Conservation (phyloP, 176 grass and related monocot genomes). For the Alloteropsis semialata region DNA sequence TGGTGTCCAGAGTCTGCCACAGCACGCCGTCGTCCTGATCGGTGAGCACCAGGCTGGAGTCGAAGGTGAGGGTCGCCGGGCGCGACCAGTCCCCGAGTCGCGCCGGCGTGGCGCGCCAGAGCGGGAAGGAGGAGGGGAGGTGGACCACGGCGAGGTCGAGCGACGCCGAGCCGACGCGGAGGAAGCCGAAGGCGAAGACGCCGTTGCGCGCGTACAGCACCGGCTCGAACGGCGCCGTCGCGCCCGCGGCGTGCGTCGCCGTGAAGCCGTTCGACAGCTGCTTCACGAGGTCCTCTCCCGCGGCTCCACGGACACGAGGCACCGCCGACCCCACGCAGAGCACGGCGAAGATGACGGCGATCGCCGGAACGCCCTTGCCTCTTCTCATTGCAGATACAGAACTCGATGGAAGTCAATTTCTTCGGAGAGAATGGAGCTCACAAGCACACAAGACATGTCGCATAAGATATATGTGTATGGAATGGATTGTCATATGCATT, state of each 20-base stretch:
- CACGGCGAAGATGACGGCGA: background rate
- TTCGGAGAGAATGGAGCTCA: background rate
- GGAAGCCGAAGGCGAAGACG: constrained; percentile 68
- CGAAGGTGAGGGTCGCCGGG: constrained; percentile 58
- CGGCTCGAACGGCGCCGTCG: constrained; percentile 43
- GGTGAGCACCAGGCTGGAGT: constrained; percentile 40
- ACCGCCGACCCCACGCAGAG: constrained; percentile 2
- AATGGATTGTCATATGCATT: background rate
- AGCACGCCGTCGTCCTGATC: constrained; percentile 7
- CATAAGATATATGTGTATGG: no score
- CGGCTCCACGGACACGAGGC: background rate
- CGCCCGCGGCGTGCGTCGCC: constrained; percentile 21
- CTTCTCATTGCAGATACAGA: background rate
- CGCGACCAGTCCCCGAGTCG: constrained; percentile 28
- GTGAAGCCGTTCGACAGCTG: constrained; percentile 51
- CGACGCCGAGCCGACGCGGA: constrained; percentile 40
- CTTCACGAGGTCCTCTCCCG: background rate
- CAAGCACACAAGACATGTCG: no score
- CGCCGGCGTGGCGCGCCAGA: constrained; percentile 53
- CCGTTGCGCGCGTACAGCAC: constrained; percentile 43
- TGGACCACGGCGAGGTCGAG: constrained; percentile 71
- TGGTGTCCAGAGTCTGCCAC: constrained; percentile 33
- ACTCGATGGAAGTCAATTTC: background rate
- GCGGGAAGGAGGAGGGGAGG: constrained; percentile 49
- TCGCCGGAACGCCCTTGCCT: constrained; percentile 15